Conservation (phyloP, 768 basidiomycete genomes). For the Suillus ampliporus region DNA sequence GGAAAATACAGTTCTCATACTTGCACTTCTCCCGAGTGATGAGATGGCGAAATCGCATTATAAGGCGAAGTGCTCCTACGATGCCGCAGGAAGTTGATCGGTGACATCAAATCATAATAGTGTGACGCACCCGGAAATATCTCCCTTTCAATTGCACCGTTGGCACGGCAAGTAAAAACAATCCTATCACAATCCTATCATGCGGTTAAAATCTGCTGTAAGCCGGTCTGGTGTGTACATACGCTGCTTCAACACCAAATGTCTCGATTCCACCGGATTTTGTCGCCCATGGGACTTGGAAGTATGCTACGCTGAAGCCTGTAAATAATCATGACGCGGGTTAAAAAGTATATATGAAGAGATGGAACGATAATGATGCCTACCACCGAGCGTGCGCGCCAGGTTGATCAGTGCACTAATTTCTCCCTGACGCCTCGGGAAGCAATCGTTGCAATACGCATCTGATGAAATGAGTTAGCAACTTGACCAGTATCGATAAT, state of each 20-base stretch:
- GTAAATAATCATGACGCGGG: background rate
- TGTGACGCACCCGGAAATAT: conserved; percentile 38
- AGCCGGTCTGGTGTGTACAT: conserved; percentile 15
- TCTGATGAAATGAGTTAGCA: conserved; percentile 24
- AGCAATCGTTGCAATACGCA: conserved; percentile 46
- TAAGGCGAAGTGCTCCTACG: conserved; percentile 1
- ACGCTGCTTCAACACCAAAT: conserved; percentile 46
- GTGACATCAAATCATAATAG: background rate
- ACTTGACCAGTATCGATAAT: background rate
- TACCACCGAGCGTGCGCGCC: conserved; percentile 39
- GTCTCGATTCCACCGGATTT: conserved; percentile 40
- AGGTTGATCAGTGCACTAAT: conserved; percentile 51
- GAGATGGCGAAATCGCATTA: background rate
- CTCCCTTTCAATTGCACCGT: conserved; percentile 40
- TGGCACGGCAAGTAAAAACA: conserved; percentile 45
- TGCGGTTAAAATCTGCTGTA: background rate
- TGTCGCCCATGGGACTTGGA: conserved; percentile 47
- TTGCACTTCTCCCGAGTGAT: background rate
- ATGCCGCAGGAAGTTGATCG: background rate
- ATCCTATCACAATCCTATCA: conserved; percentile 35
- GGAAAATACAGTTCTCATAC: background rate
- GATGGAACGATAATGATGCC: conserved; percentile 8
- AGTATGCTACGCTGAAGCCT: conserved; percentile 47
- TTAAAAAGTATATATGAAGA: background rate
- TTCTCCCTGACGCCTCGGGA: conserved; percentile 42